Percentiles rank a stretch among this genome's conserved stretches.
phyloP scores from a whole-genome alignment of 768 basidiomycete genomes.

The Panellus pusillus region DNA sequence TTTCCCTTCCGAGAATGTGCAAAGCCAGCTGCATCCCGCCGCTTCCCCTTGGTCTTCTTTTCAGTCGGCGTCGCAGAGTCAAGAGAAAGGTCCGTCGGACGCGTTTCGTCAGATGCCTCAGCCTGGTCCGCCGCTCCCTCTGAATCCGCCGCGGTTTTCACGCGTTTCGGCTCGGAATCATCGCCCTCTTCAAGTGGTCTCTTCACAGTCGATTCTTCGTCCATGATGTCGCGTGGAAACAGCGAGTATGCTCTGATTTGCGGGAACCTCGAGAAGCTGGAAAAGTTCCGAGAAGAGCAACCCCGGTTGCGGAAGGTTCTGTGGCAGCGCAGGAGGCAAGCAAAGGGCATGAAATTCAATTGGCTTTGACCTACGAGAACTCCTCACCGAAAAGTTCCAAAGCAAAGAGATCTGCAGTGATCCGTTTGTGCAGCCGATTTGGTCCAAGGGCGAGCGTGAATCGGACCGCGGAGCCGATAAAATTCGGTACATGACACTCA shows the following conservation, averaged over 20 bases:
- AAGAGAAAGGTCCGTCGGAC: background rate
- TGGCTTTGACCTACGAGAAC: too few species aligned
- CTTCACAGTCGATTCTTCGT: background rate
- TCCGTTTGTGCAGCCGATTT: too few species aligned
- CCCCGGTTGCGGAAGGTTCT: background rate
- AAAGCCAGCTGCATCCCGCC: slow-evolving; percentile 24
- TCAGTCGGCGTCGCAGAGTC: background rate
- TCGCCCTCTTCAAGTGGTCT: slow-evolving; percentile 12
- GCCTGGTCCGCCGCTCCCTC: background rate
- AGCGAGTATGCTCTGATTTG: background rate
- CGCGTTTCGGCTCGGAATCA: slow-evolving; percentile 14
- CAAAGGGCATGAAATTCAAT: background rate
- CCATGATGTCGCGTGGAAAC: slow-evolving; percentile 6
- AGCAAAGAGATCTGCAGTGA: too few species aligned
- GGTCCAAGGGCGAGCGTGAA: too few species aligned
- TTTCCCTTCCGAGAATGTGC: slow-evolving; percentile 35
- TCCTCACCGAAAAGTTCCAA: too few species aligned
- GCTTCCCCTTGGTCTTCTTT: slow-evolving; percentile 1
- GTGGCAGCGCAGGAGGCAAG: too few species aligned
- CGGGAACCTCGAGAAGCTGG: background rate
- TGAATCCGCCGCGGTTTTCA: slow-evolving; percentile 9
- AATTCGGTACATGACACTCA: too few species aligned
- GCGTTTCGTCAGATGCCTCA: background rate
- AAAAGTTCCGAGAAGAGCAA: background rate
- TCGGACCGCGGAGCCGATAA: too few species aligned